Base-by-base conservation (phyloP, 805 yeast species). In the Kodamaea kakaduensis region DNA sequence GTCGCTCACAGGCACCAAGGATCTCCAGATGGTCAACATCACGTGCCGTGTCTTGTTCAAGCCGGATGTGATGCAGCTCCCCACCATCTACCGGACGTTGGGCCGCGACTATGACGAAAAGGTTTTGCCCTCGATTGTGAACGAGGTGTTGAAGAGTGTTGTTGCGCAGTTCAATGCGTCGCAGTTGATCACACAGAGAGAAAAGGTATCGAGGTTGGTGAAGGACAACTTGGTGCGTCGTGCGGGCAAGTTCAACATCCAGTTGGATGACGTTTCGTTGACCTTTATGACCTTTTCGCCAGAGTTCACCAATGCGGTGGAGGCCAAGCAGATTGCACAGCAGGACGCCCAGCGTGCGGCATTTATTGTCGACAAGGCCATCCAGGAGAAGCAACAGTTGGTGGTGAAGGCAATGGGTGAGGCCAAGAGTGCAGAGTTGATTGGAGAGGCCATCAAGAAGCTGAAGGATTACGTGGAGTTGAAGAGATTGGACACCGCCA, bases 291-390 rank as follows among this genome's bases (percentile, higher is more conserved):
- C 97, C 1, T 93, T 93, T 61, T 84, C 95, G 3, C 98, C 98
- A 18, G 98, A 93, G 63, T 93, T 93, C 61, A 89, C 97, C 26
- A 80, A 84, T 29, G 97, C 97, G 4, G 98, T 93, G 37, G 98
- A 93, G 68, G 95, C 96, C 40, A 93, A 93, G 66, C 98, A 93
- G 70, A 93, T 93, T 64, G 97, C 98, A 18, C 98, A 93, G 64
- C 98, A 93, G 71, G 98, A 93, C 59, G 97, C 98, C 14, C 97
- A 93, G 67, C 81, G 95, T 61, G 97, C 98, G 6, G 97, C 97
- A 0, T 93, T 89, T 50, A 72, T 93, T 27, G 98, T 93, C 35
- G 98, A 93, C 61, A 86, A 88, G 59, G 98, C 98, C 6, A 79
- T 85, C 51, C 98, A 93, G 65, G 97, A 93, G 67, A 93, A 93